phyloP scores from a whole-genome alignment of 2,329 filamentous ascomycete species.

The Tothia fuscella region DNA sequence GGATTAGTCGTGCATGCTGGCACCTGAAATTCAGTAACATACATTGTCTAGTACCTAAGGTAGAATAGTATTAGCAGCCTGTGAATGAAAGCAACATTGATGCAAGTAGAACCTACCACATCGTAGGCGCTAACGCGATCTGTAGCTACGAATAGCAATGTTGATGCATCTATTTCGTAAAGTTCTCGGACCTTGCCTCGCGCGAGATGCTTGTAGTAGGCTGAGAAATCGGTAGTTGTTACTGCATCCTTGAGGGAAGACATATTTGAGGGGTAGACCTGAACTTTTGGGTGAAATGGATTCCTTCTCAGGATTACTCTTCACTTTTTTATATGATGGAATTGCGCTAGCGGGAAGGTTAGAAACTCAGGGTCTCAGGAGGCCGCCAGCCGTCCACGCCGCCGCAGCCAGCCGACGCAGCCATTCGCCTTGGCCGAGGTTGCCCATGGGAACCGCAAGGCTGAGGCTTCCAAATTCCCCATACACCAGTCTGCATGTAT shows the following conservation, averaged over 20 bases:
- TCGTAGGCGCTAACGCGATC: conserved; percentile 95
- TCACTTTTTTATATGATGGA: too few species aligned
- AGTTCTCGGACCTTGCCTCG: conserved; percentile 55
- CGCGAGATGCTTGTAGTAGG: conserved; percentile 8
- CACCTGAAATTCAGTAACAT: not conserved
- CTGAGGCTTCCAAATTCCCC: too few species aligned
- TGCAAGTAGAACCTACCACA: too few species aligned
- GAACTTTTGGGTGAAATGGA: too few species aligned
- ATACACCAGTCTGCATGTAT: too few species aligned
- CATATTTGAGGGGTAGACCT: not conserved
- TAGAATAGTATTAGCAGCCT: not conserved
- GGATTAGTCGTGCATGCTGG: conserved; percentile 11
- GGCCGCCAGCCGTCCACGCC: too few species aligned
- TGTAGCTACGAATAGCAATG: conserved; percentile 70
- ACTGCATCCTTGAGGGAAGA: conserved; percentile 1
- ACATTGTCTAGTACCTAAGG: not conserved
- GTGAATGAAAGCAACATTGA: conserved; percentile 7
- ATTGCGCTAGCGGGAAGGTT: too few species aligned
- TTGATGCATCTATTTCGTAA: conserved; percentile 57
- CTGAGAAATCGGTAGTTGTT: conserved; percentile 6
- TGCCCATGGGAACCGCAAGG: too few species aligned
- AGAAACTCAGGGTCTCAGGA: too few species aligned
- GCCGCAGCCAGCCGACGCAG: too few species aligned
- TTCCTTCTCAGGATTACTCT: too few species aligned
- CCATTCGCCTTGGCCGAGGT: too few species aligned